Evolutionary conservation across 2,329 filamentous ascomycete species (phyloP).

Genomic region (Colletotrichum eleusines): DNA sequence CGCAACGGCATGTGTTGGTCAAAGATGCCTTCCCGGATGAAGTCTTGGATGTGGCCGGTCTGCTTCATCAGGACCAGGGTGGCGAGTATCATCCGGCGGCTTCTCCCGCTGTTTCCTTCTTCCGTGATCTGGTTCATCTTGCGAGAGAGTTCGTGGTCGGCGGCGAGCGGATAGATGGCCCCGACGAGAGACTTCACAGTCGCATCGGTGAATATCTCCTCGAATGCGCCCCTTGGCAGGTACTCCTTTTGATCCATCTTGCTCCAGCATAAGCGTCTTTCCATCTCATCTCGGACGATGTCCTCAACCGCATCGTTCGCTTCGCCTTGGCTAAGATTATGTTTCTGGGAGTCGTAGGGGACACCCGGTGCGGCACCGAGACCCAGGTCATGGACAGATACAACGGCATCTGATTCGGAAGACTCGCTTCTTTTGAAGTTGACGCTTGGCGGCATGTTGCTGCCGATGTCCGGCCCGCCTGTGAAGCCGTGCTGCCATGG

Average conservation of each 20-base stretch:
- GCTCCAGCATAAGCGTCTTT: neutral
- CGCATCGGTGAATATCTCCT: conserved; percentile 6
- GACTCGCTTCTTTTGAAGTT: neutral
- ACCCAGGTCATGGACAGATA: conserved; percentile 13
- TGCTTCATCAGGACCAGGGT: conserved; percentile 27
- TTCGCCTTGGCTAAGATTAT: neutral
- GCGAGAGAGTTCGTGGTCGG: neutral
- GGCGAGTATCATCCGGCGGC: conserved; percentile 22
- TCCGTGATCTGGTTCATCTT: neutral
- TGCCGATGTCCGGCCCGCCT: neutral
- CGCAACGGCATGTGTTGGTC: conserved; percentile 15
- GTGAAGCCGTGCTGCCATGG: neutral
- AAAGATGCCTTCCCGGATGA: conserved; percentile 18
- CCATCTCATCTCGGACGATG: neutral
- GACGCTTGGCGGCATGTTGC: neutral
- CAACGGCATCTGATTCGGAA: neutral
- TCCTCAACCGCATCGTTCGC: neutral
- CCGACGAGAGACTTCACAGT: conserved; percentile 1
- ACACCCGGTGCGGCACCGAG: neutral
- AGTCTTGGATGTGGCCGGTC: conserved; percentile 9
- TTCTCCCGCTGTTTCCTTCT: neutral
- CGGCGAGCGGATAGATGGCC: neutral
- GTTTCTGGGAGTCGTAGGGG: neutral
- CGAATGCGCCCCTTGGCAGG: conserved; percentile 18
- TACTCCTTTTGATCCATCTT: conserved; percentile 9